Evolutionary conservation across 2,329 filamentous ascomycete species (phyloP).

Genomic region (Venturiaceae sp.): DNA sequence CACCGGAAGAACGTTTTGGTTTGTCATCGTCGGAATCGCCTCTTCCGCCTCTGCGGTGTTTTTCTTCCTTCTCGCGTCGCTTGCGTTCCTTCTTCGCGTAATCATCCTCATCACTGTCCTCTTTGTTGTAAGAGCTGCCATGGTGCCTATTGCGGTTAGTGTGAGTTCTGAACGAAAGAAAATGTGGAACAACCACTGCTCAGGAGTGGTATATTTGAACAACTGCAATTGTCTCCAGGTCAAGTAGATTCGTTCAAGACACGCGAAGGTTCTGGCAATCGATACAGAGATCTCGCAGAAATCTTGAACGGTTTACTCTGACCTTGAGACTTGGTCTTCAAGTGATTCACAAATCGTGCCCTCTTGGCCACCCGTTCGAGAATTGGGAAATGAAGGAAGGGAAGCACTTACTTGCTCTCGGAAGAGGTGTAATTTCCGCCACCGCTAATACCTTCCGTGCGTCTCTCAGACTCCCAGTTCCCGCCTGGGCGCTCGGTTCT

Average conservation of each 20-base stretch:
- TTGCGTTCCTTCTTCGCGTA: slow-evolving; percentile 3
- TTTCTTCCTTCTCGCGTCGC: slow-evolving; percentile 21
- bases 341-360: too few relatives aligned
- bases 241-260: too few relatives aligned
- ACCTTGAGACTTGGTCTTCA: neutral
- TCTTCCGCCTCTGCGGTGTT: slow-evolving; percentile 21
- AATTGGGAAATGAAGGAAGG: too few relatives aligned
- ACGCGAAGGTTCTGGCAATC: too few relatives aligned
- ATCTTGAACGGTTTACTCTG: neutral
- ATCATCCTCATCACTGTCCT: slow-evolving; percentile 9
- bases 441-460: slow-evolving; percentile 15
- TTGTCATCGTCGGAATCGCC: slow-evolving; percentile 3
- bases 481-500: slow-evolving; percentile 35
- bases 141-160: neutral
- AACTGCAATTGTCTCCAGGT: too few relatives aligned
- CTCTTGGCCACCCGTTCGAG: too few relatives aligned
- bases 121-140: neutral
- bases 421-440: slow-evolving; percentile 17
- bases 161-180: neutral
- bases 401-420: slow-evolving; percentile 9
- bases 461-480: slow-evolving; percentile 30
- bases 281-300: neutral
- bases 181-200: neutral
- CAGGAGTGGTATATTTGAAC: neutral
- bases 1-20: neutral